Conservation (phyloP, 1,139 yeast species). For the Taphrina wiesneri region DNA sequence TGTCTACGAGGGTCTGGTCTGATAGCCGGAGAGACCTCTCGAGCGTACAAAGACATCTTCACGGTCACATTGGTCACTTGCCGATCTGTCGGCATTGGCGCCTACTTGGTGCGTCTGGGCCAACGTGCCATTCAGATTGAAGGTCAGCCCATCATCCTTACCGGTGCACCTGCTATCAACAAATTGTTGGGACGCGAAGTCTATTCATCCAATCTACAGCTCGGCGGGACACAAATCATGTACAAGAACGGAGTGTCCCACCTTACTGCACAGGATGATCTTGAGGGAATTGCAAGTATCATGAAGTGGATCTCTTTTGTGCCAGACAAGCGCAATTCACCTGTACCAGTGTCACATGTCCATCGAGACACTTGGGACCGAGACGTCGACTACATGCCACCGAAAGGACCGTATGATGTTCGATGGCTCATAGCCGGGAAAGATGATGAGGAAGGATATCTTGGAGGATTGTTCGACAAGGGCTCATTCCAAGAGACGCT, state of each 20-base stretch:
- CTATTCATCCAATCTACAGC: slow-evolving; percentile 90
- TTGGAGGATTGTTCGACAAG: slow-evolving; percentile 85
- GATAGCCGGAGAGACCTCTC: slow-evolving; percentile 97
- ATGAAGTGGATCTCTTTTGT: slow-evolving; percentile 95
- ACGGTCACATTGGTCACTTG: slow-evolving; percentile 95
- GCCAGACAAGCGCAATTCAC: slow-evolving; percentile 86
- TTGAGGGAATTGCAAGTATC: slow-evolving; percentile 93
- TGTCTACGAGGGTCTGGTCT: slow-evolving; percentile 97
- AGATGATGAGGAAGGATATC: slow-evolving; percentile 62
- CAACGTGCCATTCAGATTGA: slow-evolving; percentile 98
- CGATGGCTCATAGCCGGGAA: slow-evolving; percentile 94
- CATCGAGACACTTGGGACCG: slow-evolving; percentile 81
- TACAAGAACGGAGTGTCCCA: slow-evolving; percentile 97
- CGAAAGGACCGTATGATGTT: slow-evolving; percentile 79
- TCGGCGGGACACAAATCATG: slow-evolving; percentile 99
- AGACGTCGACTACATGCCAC: slow-evolving; percentile 78
- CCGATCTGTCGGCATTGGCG: slow-evolving; percentile 99
- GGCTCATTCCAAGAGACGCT: slow-evolving; percentile 95
- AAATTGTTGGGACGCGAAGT: slow-evolving; percentile 95
- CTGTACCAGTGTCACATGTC: slow-evolving; percentile 84
- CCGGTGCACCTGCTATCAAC: slow-evolving; percentile 99
- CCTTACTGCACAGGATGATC: slow-evolving; percentile 89
- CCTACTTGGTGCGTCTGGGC: slow-evolving; percentile 93
- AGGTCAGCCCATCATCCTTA: slow-evolving; percentile 96
- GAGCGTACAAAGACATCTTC: slow-evolving; percentile 95